Conservation (phyloP, 2,329 filamentous ascomycete species). For the Curvularia verruculosa region DNA sequence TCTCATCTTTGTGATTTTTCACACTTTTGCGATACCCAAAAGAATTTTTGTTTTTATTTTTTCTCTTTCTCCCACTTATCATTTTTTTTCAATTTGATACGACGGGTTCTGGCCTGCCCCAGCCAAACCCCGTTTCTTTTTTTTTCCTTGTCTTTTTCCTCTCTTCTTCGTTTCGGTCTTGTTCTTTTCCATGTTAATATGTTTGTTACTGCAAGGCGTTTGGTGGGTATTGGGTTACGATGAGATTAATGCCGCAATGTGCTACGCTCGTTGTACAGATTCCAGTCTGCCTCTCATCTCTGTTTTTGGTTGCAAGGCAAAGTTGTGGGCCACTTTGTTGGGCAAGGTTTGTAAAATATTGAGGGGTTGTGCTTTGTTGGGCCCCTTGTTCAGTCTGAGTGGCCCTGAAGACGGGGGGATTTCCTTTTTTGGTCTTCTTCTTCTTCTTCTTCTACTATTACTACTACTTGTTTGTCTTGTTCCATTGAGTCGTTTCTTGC, state of each 20-base stretch:
- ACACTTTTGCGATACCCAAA: conserved; percentile 48
- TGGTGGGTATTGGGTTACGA: conserved; percentile 27
- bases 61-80: no score
- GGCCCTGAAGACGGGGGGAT: conserved; percentile 25
- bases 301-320: conserved; percentile 19
- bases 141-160: conserved; percentile 4
- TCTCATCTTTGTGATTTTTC: conserved; percentile 24
- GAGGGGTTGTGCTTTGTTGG: conserved; percentile 29
- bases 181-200: conserved; percentile 13
- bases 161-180: conserved; percentile 9
- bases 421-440: conserved; percentile 11
- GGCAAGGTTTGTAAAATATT: conserved; percentile 39
- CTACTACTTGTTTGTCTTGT: conserved; percentile 3
- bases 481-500: conserved; percentile 1
- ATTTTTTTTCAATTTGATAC: conserved; percentile 17
- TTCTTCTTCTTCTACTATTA: neutral
- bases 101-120: conserved; percentile 8
- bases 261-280: conserved; percentile 43
- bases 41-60: no score
- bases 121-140: conserved; percentile 11
- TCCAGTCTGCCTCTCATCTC: conserved; percentile 18
- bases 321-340: conserved; percentile 4
- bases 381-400: conserved; percentile 10
- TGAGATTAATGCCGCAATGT: conserved; percentile 27
- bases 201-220: conserved; percentile 43